Evolutionary conservation across 768 basidiomycete genomes (phyloP).

Genomic region (Russula griseocarnosa): DNA sequence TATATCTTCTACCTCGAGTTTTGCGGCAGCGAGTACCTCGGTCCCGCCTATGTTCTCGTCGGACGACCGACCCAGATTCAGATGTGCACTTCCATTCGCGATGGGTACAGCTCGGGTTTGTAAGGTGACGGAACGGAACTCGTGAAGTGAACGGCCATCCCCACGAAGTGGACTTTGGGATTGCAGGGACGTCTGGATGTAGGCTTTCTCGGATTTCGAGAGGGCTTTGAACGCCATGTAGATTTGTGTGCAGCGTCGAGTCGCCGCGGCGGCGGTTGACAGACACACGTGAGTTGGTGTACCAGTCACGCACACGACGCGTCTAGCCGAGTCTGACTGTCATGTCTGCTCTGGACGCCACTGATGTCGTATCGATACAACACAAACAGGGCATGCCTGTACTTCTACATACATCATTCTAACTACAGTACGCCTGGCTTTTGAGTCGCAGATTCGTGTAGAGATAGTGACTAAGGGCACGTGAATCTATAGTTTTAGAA

Average conservation of each 20-base stretch:
- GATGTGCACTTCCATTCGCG: slow-evolving; percentile 78
- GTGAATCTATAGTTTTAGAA: no score
- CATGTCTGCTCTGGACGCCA: no score
- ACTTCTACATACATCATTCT: no score
- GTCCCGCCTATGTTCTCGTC: slow-evolving; percentile 62
- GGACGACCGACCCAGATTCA: slow-evolving; percentile 61
- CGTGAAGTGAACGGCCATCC: slow-evolving; percentile 66
- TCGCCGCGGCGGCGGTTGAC: no score
- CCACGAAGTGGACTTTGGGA: slow-evolving; percentile 59
- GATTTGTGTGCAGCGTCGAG: no score
- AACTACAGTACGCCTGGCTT: no score
- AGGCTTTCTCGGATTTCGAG: slow-evolving; percentile 79
- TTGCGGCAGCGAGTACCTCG: slow-evolving; percentile 72
- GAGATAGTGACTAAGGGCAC: no score
- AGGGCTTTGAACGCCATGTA: slow-evolving; percentile 35
- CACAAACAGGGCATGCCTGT: no score
- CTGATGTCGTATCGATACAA: no score
- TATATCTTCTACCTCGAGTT: slow-evolving; percentile 71
- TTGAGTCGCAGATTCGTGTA: no score
- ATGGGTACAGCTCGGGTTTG: slow-evolving; percentile 76
- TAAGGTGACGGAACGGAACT: slow-evolving; percentile 66
- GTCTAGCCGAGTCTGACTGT: no score
- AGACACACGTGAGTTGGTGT: slow-evolving; percentile 6
- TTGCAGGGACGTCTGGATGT: slow-evolving; percentile 62
- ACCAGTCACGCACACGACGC: neutral